Percentiles rank a stretch among this genome's conserved stretches.
Evolutionary conservation across 2,329 filamentous ascomycete species (phyloP).

Genomic region (Knufia fluminis): DNA sequence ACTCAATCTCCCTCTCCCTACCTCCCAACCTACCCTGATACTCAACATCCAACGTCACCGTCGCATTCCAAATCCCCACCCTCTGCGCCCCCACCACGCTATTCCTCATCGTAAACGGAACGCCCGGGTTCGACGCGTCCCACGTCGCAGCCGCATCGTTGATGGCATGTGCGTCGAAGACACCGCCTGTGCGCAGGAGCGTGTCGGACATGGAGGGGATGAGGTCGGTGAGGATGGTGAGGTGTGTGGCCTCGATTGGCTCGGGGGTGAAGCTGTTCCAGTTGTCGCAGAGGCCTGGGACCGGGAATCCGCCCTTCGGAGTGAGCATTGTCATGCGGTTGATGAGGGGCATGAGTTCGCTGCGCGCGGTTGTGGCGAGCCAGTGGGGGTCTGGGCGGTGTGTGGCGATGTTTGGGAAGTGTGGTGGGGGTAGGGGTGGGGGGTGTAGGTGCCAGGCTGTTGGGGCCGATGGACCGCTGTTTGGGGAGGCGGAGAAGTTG

Average conservation of each 20-base stretch:
- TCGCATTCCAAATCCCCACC: background rate
- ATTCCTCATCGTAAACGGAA: background rate
- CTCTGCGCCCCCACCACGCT: background rate
- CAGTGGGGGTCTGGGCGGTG: background rate
- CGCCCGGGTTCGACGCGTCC: background rate
- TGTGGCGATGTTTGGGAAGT: background rate
- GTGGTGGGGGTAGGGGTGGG: background rate
- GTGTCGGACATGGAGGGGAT: background rate
- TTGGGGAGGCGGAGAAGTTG: background rate
- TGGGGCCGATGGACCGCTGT: background rate
- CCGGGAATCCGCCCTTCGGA: background rate
- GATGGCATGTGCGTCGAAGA: background rate
- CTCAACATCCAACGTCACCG: background rate
- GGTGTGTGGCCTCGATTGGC: background rate
- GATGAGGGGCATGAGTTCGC: background rate
- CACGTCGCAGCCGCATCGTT: background rate
- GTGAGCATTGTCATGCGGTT: background rate
- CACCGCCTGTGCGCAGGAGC: background rate
- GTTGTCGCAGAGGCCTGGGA: background rate
- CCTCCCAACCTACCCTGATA: background rate
- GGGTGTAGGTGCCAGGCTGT: background rate
- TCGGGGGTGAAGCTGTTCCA: background rate
- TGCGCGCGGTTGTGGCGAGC: background rate
- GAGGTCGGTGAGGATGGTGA: background rate
- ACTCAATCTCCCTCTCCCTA: background rate